Percentiles rank a stretch among this genome's conserved stretches.
Evolutionary conservation across 495 filamentous ascomycete species (phyloP).

Genomic region (Opeltia flavorubescens): DNA sequence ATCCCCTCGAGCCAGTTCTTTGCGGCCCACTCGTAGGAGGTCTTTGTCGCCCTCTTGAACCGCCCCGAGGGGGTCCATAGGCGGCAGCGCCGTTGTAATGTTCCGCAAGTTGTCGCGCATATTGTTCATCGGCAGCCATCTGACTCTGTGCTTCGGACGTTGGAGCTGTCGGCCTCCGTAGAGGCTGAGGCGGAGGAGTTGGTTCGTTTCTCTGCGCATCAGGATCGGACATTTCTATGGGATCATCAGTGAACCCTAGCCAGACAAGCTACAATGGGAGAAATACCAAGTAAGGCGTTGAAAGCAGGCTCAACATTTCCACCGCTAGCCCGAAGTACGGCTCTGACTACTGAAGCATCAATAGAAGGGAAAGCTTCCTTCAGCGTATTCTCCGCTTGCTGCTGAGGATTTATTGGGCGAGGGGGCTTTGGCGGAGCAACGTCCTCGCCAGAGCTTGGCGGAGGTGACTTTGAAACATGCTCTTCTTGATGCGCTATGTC

Average conservation of each 20-base stretch:
- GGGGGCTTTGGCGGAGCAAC: slow-evolving; percentile 73
- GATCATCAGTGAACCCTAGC: neutral
- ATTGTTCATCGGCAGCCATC: slow-evolving; percentile 79
- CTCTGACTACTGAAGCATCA: slow-evolving; percentile 70
- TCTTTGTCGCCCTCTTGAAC: slow-evolving; percentile 15
- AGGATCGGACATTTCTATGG: slow-evolving; percentile 81
- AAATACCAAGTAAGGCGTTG: slow-evolving; percentile 73
- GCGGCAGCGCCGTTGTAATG: slow-evolving; percentile 57
- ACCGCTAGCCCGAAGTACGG: slow-evolving; percentile 72
- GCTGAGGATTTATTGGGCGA: slow-evolving; percentile 62
- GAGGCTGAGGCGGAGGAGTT: slow-evolving; percentile 50
- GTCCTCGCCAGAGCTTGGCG: slow-evolving; percentile 30
- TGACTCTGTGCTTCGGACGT: slow-evolving; percentile 57
- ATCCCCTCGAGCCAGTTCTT: slow-evolving; percentile 19
- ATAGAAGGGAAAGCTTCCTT: slow-evolving; percentile 88
- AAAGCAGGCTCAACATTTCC: slow-evolving; percentile 89
- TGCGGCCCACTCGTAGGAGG: slow-evolving; percentile 10
- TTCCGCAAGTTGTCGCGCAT: slow-evolving; percentile 85
- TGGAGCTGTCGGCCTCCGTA: slow-evolving; percentile 24
- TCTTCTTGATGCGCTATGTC: slow-evolving; percentile 24
- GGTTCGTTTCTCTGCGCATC: slow-evolving; percentile 55
- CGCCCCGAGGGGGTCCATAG: slow-evolving; percentile 36
- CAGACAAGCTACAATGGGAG: neutral
- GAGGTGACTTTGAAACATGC: slow-evolving; percentile 19
- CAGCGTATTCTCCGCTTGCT: slow-evolving; percentile 76